These are phyloP conservation scores for Vigna nakashimae DNA, from an alignment of 306 rosid genomes.

Conservation along the genomic window DNA sequence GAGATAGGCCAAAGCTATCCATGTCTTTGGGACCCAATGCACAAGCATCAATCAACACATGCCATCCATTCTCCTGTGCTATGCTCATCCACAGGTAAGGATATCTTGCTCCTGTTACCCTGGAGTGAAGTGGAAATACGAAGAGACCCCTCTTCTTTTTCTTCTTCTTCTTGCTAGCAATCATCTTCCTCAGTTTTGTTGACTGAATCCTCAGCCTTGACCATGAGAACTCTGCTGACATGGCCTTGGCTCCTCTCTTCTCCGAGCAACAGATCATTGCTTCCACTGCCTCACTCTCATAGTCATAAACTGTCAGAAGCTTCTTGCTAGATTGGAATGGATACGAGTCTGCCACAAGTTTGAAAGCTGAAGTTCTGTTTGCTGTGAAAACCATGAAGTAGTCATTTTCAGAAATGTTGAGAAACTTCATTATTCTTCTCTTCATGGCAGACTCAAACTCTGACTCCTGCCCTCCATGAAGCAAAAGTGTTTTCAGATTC, in stretches of 20 bases:
- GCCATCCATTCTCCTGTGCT: conserved; percentile 97
- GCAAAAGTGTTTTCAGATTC: conserved; percentile 77
- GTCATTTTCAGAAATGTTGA: conserved; percentile 76
- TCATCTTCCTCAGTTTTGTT: conserved; percentile 71
- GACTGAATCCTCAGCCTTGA: conserved; percentile 85
- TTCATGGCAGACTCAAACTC: conserved; percentile 79
- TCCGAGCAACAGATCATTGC: conserved; percentile 71
- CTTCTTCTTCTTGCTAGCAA: conserved; percentile 62
- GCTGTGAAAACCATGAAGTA: conserved; percentile 94
- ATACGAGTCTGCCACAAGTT: conserved; percentile 83
- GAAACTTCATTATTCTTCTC: conserved; percentile 74
- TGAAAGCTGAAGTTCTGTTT: conserved; percentile 90
- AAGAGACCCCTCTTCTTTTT: conserved; percentile 81
- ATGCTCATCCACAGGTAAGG: conserved; percentile 90
- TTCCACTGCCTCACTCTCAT: conserved; percentile 92
- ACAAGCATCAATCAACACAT: conserved; percentile 87
- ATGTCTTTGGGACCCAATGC: conserved; percentile 92
- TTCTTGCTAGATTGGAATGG: conserved; percentile 71
- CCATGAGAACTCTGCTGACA: conserved; percentile 94
- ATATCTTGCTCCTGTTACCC: conserved; percentile 93
- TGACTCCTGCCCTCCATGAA: conserved; percentile 70
- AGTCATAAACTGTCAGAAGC: conserved; percentile 88
- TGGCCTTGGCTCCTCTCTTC: conserved; percentile 77
- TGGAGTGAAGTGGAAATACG: conserved; percentile 89
- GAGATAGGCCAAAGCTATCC: conserved; percentile 92